A percentile compares a stretch with the other conserved stretches of the same genome.
Conservation (phyloP, 768 basidiomycete species). For the Tricholomella constricta region DNA sequence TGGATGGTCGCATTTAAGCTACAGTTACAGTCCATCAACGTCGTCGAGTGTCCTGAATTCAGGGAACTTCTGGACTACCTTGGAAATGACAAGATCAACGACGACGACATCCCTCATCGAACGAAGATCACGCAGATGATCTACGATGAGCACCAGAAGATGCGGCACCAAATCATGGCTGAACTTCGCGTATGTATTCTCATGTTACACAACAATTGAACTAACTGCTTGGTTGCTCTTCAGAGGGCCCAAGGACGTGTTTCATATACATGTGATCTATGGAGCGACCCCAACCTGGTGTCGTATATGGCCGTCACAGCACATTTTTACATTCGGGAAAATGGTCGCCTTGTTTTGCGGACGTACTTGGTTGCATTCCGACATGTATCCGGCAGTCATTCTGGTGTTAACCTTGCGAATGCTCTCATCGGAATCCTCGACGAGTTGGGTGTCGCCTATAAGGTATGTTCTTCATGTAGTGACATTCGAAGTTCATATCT, state of each 20-base stretch:
- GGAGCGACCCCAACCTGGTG: slow-evolving; percentile 27
- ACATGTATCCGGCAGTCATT: slow-evolving; percentile 30
- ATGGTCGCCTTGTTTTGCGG: slow-evolving; percentile 21
- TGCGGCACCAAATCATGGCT: slow-evolving; percentile 18
- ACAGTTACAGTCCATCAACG: slow-evolving; percentile 34
- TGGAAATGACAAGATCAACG: slow-evolving; percentile 18
- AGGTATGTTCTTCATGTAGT: slow-evolving; percentile 16
- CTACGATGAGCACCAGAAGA: slow-evolving; percentile 21
- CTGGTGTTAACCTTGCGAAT: slow-evolving; percentile 26
- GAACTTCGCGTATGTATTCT: slow-evolving; percentile 26
- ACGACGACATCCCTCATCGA: slow-evolving; percentile 37
- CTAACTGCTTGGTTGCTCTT: background rate
- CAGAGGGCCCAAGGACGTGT: slow-evolving; percentile 30
- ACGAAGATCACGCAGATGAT: slow-evolving; percentile 31
- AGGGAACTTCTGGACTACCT: slow-evolving; percentile 31
- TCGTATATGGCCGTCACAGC: slow-evolving; percentile 34
- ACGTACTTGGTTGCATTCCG: slow-evolving; percentile 33
- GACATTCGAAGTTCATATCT: slow-evolving; percentile 1
- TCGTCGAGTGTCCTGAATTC: slow-evolving; percentile 37
- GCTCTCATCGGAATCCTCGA: slow-evolving; percentile 26
- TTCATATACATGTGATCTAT: slow-evolving; percentile 37
- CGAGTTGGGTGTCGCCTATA: slow-evolving; percentile 19
- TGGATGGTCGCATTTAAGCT: background rate
- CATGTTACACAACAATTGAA: background rate
- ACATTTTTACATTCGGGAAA: slow-evolving; percentile 25